These are phyloP conservation scores for Sphaerulina populicola DNA, from an alignment of 2,329 filamentous ascomycete species.

Conservation along the genomic window DNA sequence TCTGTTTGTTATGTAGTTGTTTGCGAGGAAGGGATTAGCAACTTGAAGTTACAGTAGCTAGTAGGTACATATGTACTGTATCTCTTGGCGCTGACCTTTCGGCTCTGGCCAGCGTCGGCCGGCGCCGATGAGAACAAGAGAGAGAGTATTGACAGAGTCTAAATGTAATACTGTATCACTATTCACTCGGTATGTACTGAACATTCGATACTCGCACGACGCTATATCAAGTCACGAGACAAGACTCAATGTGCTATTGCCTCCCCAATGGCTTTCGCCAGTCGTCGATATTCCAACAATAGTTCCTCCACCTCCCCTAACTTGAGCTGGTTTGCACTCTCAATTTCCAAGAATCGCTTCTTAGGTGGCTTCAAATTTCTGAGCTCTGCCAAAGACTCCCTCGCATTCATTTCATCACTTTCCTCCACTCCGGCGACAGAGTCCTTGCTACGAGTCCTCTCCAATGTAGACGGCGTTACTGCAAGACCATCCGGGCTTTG, in stretches of 20 bases:
- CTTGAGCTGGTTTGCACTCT: constrained; percentile 40
- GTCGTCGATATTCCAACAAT: constrained; percentile 33
- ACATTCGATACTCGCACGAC: too few species aligned
- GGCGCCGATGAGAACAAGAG: background rate
- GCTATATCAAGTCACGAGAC: too few species aligned
- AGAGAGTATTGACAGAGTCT: background rate
- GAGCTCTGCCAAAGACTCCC: constrained; percentile 39
- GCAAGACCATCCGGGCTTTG: constrained; percentile 5
- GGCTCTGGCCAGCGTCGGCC: background rate
- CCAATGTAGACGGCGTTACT: background rate
- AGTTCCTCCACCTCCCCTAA: constrained; percentile 43
- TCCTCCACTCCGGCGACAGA: constrained; percentile 24
- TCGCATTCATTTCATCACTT: constrained; percentile 33
- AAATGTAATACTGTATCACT: background rate
- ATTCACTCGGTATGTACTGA: too few species aligned
- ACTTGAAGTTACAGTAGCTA: too few species aligned
- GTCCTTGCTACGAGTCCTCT: constrained; percentile 13
- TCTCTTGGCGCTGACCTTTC: background rate
- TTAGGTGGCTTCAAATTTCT: constrained; percentile 41
- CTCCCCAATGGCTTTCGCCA: constrained; percentile 39
- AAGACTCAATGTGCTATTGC: constrained; percentile 30
- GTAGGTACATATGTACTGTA: too few species aligned
- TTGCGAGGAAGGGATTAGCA: background rate
- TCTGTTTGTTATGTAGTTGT: background rate
- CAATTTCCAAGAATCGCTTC: constrained; percentile 42